Evolutionary conservation across 306 rosid species (phyloP), one percentile per base, ranked within the genome.

Genomic region (Quillaja saponaria): DNA sequence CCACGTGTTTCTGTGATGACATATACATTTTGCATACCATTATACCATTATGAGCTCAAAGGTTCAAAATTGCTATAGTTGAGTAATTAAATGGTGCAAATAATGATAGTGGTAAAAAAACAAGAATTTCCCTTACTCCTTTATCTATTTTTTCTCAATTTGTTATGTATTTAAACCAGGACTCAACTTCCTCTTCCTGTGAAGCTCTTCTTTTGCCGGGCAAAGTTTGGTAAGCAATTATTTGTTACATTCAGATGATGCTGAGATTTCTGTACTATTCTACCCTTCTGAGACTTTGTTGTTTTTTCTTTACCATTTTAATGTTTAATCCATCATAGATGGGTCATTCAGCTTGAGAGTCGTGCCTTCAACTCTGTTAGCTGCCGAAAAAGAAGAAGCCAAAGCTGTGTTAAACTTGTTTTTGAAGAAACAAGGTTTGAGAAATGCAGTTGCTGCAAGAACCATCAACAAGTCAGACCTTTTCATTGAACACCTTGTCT

Each of bases 341-440:
- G 84, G 86, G 40, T 72, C 88, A 0, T 74, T 69, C 42, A 81
- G 67, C 77, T 11, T 66, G 25, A 81, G 72, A 66, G 48, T 61
- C 53, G 74, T 84, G 52, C 51, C 92, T 69, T 78, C 88, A 13
- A 77, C 85, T 50, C 77, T 88, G 63, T 78, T 92, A 69, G 86
- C 73, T 19, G 96, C 95, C 44, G 98, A 88, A 77, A 92, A 86
- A 76, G 98, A 88, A 81, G 98, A 88, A 80, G 92, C 98, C 60
- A 92, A 78, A 71, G 98, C 95, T 54, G 92, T 88, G 37, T 68
- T 92, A 51, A 76, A 82, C 64, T 70, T 88, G 81, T 88, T 88
- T 81, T 68, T 92, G 72, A 92, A 84, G 81, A 86, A 92, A 71
- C 90, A 72, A 67, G 95, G 98, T 60, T 68, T 92, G 69, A 81